Evolutionary conservation across 306 rosid species (phyloP), one percentile per base, ranked within the genome.

Genomic region (Cicer chorassanicum): DNA sequence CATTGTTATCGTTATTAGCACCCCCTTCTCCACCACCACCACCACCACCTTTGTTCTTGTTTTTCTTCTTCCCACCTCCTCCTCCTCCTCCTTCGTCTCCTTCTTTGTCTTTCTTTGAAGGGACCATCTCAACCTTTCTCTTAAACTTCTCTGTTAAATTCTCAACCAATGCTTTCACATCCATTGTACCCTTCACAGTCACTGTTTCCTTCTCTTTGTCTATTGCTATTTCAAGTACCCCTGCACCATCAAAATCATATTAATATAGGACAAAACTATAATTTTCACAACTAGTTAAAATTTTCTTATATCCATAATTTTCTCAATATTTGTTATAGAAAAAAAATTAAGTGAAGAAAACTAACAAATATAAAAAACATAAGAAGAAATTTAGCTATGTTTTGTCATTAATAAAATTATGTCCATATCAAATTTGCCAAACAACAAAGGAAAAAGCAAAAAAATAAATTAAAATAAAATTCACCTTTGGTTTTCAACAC

Each of bases 151-250:
- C 86, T 44, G 7, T 66, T 19, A 94, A 63, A 54, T 8, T 73
- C 46, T 68, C 87, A 2, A 79, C 86, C 12, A 94, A 62, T 19
- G 83, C 81, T 61, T 92, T 86, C 68, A 84, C 89, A 56, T 92
- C 96, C 96, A 92, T 90, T 2, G 89, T 74, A 39, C 96, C 97
- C 48, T 84, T 89, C 62, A 92, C 92, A 0, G 82, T 92, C 54
- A 92, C 76, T 7, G 73, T 67, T 0, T 92, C 96, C 77, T 89
- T 94, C 66, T 89, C 86, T 72, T n/a, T 87, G 63, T 92, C 97
- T 2, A 91, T 41, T 15, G 49, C 40, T 81, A 91, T 78, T 4
- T 80, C 91, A 16, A 81, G 44, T 10, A 73, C 85, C 11, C 96
- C 99, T 92, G 45, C 18, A 45, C 9, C 65, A 29, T 10, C 39